Base-by-base conservation (phyloP, 352 stramenopile genomes). In the Phytophthora foliorum region DNA sequence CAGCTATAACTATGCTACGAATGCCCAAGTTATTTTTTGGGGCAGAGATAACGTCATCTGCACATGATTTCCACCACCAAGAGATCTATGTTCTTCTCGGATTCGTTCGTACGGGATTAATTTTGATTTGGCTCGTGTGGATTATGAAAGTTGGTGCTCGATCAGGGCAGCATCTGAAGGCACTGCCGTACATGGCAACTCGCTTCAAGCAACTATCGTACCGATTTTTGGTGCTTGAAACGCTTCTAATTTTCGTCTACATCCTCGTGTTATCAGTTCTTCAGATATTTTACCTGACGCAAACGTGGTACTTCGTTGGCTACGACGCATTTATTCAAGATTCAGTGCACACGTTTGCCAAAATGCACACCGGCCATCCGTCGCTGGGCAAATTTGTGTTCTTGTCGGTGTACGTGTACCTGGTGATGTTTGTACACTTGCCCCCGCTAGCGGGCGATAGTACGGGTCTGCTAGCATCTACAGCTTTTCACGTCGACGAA, bases 201-300 rank as follows among this genome's bases (percentile, higher is more conserved):
- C 89, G 90, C 4, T 93, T 90, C 48, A 86, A 95, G 72, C 90
- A 97, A 51, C 72, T 97, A 7, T 96, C 89, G 39, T 97, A 93
- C 59, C 86, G 90, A 13, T 97, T 96, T 57, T 58, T 96, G 14
- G 82, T 91, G 17, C 66, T 96, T 4, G 81, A 94, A 67, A 91
- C 84, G 9, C 53, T 93, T 19, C 50, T 96, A 8, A 86, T 97
- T 59, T 71, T 94, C 21, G 63, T 92, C 27, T 91, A 95, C 67
- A 82, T 90, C 6, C 57, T 92, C 22, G 64, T 91, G 24, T 72
- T 92, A 21, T 92, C 82, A n/a, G 63, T 77, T 11, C 54, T 93
- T 1, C 84, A 95, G 65, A 78, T 92, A 21, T 89, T 91, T 17
- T 69, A 77, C 11, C 75, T 96, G 1, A 44, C 77, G 1, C 69